Conservation (phyloP, 257 asterid species). For the Rubia yunnanensis region DNA sequence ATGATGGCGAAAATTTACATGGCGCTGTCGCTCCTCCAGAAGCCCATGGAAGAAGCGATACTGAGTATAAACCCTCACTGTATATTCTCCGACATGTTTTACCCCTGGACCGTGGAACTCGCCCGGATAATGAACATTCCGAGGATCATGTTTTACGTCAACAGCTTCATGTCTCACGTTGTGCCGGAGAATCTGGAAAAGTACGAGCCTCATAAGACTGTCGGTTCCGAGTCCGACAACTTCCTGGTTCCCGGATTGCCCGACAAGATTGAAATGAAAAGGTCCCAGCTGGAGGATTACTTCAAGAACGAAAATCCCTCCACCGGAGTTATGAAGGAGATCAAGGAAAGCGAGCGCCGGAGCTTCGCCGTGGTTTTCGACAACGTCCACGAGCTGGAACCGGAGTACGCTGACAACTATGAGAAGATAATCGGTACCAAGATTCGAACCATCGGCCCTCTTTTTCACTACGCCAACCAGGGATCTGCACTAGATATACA, state of each 20-base stretch:
- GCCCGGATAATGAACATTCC: constrained; percentile 24
- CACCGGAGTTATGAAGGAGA: not conserved
- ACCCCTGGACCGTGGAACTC: constrained; percentile 26
- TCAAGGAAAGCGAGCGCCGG: constrained; percentile 15
- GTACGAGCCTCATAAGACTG: constrained; percentile 19
- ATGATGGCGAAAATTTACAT: not conserved
- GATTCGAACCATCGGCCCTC: constrained; percentile 21
- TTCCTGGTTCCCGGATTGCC: constrained; percentile 24
- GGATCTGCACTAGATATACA: not conserved
- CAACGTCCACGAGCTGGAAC: constrained; percentile 21
- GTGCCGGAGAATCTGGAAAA: constrained; percentile 9
- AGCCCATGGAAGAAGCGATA: constrained; percentile 11
- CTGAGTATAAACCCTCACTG: constrained; percentile 14
- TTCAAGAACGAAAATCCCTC: not conserved
- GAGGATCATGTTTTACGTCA: constrained; percentile 17
- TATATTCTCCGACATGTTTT: constrained; percentile 22
- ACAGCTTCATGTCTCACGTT: constrained; percentile 14
- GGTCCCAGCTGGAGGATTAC: constrained; percentile 16
- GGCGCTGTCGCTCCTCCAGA: constrained; percentile 14
- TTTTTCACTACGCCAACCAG: constrained; percentile 16
- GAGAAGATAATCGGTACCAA: constrained; percentile 12
- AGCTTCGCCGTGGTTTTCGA: constrained; percentile 18
- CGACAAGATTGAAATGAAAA: constrained; percentile 15
- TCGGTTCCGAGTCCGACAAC: constrained; percentile 19
- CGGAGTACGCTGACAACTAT: constrained; percentile 17